phyloP scores from a whole-genome alignment of 2,329 filamentous ascomycete species.

The Colletotrichum chlorophyti region DNA sequence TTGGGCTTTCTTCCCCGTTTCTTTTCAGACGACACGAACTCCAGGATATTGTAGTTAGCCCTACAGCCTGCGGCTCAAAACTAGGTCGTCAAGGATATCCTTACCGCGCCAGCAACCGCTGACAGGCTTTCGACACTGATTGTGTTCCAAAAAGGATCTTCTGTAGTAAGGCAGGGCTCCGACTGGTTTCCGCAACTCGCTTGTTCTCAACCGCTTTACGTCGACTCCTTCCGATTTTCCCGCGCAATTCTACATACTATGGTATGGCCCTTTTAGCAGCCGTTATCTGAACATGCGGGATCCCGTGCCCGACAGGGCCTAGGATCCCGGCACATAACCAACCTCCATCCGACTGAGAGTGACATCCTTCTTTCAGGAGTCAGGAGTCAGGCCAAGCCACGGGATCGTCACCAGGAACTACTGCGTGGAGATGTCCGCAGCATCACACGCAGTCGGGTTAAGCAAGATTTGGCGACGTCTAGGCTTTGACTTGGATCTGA shows the following conservation, averaged over 20 bases:
- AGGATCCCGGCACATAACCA: background rate
- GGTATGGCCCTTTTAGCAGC: too few relatives aligned
- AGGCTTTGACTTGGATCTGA: conserved; percentile 1
- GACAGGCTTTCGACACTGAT: conserved; percentile 23
- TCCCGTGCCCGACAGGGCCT: conserved; percentile 1
- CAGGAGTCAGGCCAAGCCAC: background rate
- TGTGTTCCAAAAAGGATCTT: conserved; percentile 5
- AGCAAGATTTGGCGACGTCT: conserved; percentile 25
- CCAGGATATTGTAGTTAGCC: background rate
- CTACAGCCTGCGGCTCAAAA: conserved; percentile 12
- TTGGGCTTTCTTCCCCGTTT: background rate
- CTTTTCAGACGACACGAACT: conserved; percentile 10
- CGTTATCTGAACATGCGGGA: conserved; percentile 1
- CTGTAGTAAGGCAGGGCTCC: background rate
- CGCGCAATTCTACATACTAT: background rate
- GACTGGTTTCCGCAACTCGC: background rate
- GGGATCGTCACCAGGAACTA: background rate
- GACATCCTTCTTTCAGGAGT: background rate
- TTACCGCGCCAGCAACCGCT: conserved; percentile 4
- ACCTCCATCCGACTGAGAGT: background rate
- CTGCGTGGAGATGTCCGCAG: background rate
- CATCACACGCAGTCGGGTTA: background rate
- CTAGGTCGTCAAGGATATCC: conserved; percentile 13
- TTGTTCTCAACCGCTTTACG: background rate
- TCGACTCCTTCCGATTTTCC: conserved; percentile 4